Evolutionary conservation across 352 stramenopile species (phyloP).

Genomic region (Achlya hypogyna): DNA sequence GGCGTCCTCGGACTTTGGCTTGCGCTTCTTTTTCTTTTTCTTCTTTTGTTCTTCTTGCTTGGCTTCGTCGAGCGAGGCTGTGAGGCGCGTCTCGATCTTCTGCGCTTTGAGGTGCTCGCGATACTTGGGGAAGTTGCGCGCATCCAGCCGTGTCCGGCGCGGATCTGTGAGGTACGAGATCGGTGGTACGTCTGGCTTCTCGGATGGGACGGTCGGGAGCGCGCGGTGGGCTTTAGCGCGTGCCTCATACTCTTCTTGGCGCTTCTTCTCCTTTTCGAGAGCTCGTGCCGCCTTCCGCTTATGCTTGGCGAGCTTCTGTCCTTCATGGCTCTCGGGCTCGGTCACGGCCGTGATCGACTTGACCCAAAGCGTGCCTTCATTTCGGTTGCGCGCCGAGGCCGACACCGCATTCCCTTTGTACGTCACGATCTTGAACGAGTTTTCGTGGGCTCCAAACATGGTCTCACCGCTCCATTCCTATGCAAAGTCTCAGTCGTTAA

Average conservation of each 20-base stretch:
- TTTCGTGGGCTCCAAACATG: constrained; percentile 14
- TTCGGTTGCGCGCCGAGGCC: constrained; percentile 8
- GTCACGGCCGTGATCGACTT: constrained; percentile 17
- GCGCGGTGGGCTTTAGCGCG: constrained; percentile 7
- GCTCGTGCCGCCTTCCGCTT: constrained; percentile 13
- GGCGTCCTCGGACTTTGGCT: neutral
- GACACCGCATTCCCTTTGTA: constrained; percentile 11
- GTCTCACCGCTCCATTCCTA: constrained; percentile 18
- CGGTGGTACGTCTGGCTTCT: neutral
- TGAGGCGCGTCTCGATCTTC: constrained; percentile 18
- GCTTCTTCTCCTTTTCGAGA: constrained; percentile 12
- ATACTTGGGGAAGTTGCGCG: constrained; percentile 20
- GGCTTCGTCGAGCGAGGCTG: constrained; percentile 14
- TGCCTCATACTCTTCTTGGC: constrained; percentile 15
- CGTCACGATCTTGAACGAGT: constrained; percentile 20
- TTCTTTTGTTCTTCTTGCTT: neutral
- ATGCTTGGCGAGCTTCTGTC: constrained; percentile 10
- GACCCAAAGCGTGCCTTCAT: constrained; percentile 19
- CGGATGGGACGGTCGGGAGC: neutral
- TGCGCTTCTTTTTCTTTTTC: constrained; percentile 14
- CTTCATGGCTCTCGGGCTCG: constrained; percentile 17
- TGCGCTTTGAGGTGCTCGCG: constrained; percentile 13
- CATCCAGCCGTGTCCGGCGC: constrained; percentile 12
- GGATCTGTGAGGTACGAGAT: constrained; percentile 21
- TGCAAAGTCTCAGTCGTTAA: neutral